A percentile compares a stretch with the other conserved stretches of the same genome.
phyloP scores from a whole-genome alignment of 2,329 filamentous ascomycete genomes.

The Trichoderma sp. region DNA sequence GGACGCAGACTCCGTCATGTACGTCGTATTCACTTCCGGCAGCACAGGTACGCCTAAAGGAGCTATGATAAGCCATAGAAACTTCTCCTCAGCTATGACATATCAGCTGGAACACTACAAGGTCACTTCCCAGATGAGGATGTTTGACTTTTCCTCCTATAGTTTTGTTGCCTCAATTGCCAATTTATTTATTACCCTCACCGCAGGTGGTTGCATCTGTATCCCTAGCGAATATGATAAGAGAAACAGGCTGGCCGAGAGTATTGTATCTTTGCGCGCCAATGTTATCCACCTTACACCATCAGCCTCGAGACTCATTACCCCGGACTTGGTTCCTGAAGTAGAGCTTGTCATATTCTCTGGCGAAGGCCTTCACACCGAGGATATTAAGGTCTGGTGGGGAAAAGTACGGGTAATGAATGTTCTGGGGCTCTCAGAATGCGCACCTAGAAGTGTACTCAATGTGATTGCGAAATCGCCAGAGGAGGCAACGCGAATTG shows the following conservation, averaged over 20 bases:
- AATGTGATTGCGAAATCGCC: too few relatives aligned
- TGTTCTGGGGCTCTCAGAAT: too few relatives aligned
- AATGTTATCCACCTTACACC: conserved; percentile 24
- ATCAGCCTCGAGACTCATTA: neutral
- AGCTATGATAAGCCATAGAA: conserved; percentile 20
- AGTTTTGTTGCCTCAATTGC: conserved; percentile 23
- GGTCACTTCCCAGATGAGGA: neutral
- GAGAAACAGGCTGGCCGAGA: too few relatives aligned
- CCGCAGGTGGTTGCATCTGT: conserved; percentile 38
- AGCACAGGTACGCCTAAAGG: conserved; percentile 26
- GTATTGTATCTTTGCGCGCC: too few relatives aligned
- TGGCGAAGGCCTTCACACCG: too few relatives aligned
- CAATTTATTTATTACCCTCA: conserved; percentile 14
- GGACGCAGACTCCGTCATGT: neutral
- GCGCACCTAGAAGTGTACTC: too few relatives aligned
- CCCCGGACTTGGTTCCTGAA: too few relatives aligned
- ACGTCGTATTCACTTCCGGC: neutral
- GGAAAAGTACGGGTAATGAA: too few relatives aligned
- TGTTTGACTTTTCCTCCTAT: conserved; percentile 23
- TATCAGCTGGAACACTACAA: neutral
- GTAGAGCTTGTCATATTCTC: too few relatives aligned
- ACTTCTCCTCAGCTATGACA: conserved; percentile 24
- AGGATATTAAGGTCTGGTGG: too few relatives aligned
- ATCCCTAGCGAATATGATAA: too few relatives aligned
- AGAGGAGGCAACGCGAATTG: conserved; percentile 30